Evolutionary conservation across 495 filamentous ascomycete species (phyloP).

Genomic region (Endocarpon pusillum): DNA sequence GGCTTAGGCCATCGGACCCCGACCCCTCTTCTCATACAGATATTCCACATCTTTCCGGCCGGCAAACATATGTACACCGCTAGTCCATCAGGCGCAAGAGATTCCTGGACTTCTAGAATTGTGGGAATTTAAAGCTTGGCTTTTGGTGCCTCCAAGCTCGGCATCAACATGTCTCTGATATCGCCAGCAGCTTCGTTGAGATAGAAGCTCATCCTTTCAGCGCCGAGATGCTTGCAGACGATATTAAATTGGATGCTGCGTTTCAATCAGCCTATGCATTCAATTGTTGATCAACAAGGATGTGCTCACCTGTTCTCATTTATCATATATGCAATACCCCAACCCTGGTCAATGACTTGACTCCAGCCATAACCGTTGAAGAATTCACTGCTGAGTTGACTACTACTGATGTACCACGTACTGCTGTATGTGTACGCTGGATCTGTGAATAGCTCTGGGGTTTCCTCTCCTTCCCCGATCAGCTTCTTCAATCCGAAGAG

Average conservation of each 20-base stretch:
- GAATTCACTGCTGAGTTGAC: slow-evolving; percentile 85
- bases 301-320: slow-evolving; percentile 68
- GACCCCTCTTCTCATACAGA: too few species aligned
- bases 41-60: too few species aligned
- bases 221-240: slow-evolving; percentile 80
- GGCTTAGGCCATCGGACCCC: too few species aligned
- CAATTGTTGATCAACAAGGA: not conserved
- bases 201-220: slow-evolving; percentile 86
- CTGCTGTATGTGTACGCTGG: slow-evolving; percentile 68
- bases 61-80: too few species aligned
- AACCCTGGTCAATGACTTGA: slow-evolving; percentile 92
- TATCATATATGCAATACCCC: slow-evolving; percentile 99
- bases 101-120: too few species aligned
- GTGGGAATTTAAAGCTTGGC: slow-evolving; percentile 61
- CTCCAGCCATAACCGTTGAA: slow-evolving; percentile 99
- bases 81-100: too few species aligned
- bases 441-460: slow-evolving; percentile 74
- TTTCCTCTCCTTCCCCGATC: slow-evolving; percentile 59
- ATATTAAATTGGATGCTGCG: slow-evolving; percentile 92
- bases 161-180: slow-evolving; percentile 72
- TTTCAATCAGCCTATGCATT: not conserved
- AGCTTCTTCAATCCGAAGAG: slow-evolving; percentile 93
- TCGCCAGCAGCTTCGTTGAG: slow-evolving; percentile 86
- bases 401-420: slow-evolving; percentile 78
- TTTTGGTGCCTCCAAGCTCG: slow-evolving; percentile 68